Conservation (phyloP, 2,329 filamentous ascomycete genomes). For the Neurospora sp. region DNA sequence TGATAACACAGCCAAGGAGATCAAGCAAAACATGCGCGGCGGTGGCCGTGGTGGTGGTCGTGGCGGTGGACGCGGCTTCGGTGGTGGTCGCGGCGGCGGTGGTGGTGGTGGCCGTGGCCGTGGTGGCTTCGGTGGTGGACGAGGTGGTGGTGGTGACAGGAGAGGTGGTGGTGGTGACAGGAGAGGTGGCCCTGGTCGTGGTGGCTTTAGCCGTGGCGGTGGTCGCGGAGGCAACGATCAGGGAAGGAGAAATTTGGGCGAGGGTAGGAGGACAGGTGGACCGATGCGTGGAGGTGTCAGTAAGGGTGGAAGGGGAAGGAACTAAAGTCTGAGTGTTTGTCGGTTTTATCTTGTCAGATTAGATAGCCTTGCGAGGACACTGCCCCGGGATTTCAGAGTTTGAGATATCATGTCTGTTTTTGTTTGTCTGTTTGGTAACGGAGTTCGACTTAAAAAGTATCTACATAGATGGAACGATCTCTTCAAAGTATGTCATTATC, state of each 20-base stretch:
- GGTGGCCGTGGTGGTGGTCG: slow-evolving; percentile 17
- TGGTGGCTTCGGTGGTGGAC: slow-evolving; percentile 22
- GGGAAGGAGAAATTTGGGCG: slow-evolving; percentile 3
- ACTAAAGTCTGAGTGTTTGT: neutral
- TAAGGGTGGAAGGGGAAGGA: neutral
- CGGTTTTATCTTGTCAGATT: neutral
- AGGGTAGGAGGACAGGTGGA: slow-evolving; percentile 2
- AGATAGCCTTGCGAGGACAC: neutral
- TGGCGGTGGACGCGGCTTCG: slow-evolving; percentile 27
- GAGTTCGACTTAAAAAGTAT: neutral
- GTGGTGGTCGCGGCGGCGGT: slow-evolving; percentile 21
- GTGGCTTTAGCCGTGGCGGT: slow-evolving; percentile 22
- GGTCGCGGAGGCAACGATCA: slow-evolving; percentile 22
- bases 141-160: slow-evolving; percentile 23
- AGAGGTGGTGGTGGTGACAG: slow-evolving; percentile 20
- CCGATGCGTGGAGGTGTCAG: neutral
- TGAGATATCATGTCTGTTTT: neutral
- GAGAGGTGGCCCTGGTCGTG: slow-evolving; percentile 13
- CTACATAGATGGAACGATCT: neutral
- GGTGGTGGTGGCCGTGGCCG: slow-evolving; percentile 28
- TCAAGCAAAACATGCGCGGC: slow-evolving; percentile 38
- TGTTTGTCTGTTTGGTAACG: neutral
- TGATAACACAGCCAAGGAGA: slow-evolving; percentile 28
- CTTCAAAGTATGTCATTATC: neutral
- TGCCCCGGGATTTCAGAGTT: neutral